Percentiles rank a stretch among this genome's conserved stretches.
These are phyloP conservation scores for Pittosporum tobira DNA, from an alignment of 129 eudicot species.

Conservation along the genomic window DNA sequence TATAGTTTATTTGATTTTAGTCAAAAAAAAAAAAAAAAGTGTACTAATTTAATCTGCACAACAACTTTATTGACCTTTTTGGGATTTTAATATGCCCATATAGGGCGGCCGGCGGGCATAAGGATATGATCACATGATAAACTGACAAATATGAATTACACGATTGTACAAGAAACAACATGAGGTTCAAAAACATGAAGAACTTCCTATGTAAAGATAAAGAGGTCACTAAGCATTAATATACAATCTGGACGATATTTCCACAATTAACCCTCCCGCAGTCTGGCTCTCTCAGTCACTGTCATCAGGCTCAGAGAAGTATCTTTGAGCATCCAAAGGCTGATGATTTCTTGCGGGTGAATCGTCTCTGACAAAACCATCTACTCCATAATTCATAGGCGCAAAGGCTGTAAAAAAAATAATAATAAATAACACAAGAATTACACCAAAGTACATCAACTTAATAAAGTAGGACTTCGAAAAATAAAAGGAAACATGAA, in stretches of 20 bases:
- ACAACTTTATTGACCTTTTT: no score
- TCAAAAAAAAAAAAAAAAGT: no score
- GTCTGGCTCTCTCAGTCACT: constrained; percentile 1
- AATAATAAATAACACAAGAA: no score
- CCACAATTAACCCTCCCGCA: not conserved
- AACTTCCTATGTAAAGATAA: no score
- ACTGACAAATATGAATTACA: no score
- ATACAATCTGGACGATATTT: not conserved
- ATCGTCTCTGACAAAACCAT: constrained; percentile 3
- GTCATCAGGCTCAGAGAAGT: constrained; percentile 12
- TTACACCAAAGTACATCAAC: not conserved
- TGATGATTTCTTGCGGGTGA: constrained; percentile 7
- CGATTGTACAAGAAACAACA: no score
- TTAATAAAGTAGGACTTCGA: not conserved
- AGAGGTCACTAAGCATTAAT: not conserved
- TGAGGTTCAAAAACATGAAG: no score
- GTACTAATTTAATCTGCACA: no score
- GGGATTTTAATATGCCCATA: no score
- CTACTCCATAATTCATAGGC: constrained; percentile 9
- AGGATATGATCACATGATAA: no score
- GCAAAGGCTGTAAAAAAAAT: constrained; percentile 9
- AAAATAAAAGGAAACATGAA: not conserved
- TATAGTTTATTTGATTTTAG: no score
- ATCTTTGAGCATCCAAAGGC: constrained; percentile 10
- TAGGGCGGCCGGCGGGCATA: no score